phyloP scores from a whole-genome alignment of 257 asterid genomes.

The Marsdenia floribunda region DNA sequence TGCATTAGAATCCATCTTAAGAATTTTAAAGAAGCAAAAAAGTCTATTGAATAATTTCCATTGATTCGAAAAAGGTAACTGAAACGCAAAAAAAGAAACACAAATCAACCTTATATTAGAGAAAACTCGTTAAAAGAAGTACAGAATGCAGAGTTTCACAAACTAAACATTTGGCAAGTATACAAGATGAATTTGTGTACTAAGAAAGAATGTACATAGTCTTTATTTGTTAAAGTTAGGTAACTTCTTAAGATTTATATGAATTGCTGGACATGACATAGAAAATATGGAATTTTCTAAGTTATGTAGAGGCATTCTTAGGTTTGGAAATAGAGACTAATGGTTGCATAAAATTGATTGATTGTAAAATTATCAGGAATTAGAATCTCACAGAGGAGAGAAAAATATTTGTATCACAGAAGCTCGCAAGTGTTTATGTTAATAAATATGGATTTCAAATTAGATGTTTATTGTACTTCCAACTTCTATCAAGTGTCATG shows the following conservation, averaged over 20 bases:
- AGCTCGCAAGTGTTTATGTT: neutral
- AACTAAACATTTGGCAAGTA: too few species aligned
- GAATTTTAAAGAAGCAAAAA: too few species aligned
- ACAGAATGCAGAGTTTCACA: too few species aligned
- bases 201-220: neutral
- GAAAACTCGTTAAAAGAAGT: too few species aligned
- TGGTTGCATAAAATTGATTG: neutral
- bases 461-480: neutral
- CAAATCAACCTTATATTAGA: too few species aligned
- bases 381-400: neutral
- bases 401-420: neutral
- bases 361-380: neutral
- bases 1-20: too few species aligned
- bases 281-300: neutral
- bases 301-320: neutral
- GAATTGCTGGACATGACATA: neutral
- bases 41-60: too few species aligned
- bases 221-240: neutral
- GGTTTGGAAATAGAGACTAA: neutral
- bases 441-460: neutral
- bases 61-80: too few species aligned
- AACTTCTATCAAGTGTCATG: neutral
- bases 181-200: too few species aligned
- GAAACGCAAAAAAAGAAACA: too few species aligned
- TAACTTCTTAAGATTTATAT: neutral